Base-by-base conservation (phyloP, 2,329 filamentous ascomycete species). In the Aspergillus fischeri region DNA sequence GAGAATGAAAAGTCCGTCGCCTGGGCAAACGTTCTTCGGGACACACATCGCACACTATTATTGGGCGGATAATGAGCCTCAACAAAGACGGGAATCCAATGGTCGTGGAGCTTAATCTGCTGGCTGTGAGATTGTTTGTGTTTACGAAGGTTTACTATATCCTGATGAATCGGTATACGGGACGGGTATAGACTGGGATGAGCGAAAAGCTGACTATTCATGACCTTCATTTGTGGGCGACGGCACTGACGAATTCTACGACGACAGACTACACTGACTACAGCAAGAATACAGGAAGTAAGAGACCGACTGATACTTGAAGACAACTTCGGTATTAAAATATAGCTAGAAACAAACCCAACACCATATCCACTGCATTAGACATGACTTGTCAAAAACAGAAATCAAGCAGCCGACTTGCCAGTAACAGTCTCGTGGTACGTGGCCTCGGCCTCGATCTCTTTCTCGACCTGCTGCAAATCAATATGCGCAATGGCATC, bases 51-150 rank as follows among this genome's bases (percentile, higher is more conserved):
- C 29, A 14, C 4, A 35, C 14, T 32, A 4, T 14, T 35, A 14
- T 35, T 14, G 4, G 5, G 4, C 1, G 11, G 29, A 78, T 63
- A 82, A 84, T 55, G 69, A 70, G 1, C 81, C 82, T 0, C 79
- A 78, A 63, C 84, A 83, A 67, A 77, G 80, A 59, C 71, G 65
- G 83, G 8, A 84, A 85, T 68, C 79, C 73, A 1, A 75, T 82
- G 9, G 72, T 82, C 47, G 71, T 84, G 11, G 77, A 75, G 0
- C 78, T 85, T 27, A 75, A 78, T 25, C 70, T 75, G 0, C 70
- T 83, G 1, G 72, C 76, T 1, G 66, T 84, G 2, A 66, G 76
- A 0, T 60, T 77, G 0, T 83, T 84, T 48, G 4, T 83, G n/a
- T 70, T 65, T 4, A 7, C 60, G 1, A 72, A 71, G 59, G 53